Conservation (phyloP, 768 basidiomycete species). For the Kwoniella europaea region DNA sequence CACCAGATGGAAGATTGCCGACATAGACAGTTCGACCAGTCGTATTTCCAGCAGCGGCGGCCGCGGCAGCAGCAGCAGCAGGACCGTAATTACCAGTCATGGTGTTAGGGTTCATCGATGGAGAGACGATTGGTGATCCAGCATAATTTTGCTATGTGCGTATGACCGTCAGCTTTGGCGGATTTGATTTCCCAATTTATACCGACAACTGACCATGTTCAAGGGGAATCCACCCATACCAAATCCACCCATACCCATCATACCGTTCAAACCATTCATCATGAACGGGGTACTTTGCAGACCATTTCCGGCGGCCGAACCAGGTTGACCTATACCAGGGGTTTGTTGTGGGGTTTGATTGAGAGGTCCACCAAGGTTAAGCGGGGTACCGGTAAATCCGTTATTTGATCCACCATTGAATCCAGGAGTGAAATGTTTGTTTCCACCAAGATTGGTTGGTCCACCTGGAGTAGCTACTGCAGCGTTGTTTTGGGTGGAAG, state of each 20-base stretch:
- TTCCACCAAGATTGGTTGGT: conserved; percentile 10
- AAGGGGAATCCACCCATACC: conserved; percentile 40
- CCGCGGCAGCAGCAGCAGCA: conserved; percentile 79
- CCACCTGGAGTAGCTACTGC: conserved; percentile 17
- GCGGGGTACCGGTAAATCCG: conserved; percentile 22
- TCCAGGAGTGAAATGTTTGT: conserved; percentile 28
- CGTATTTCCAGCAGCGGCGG: conserved; percentile 63
- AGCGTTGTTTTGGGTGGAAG: conserved; percentile 8
- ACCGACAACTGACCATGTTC: conserved; percentile 40
- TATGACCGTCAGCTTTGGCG: too few species aligned
- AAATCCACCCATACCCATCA: conserved; percentile 41
- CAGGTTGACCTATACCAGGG: conserved; percentile 28
- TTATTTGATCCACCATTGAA: conserved; percentile 9
- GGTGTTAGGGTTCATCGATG: conserved; percentile 46
- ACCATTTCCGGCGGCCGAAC: conserved; percentile 23
- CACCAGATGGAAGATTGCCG: conserved; percentile 82
- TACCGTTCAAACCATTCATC: conserved; percentile 35
- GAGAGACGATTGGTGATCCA: conserved; percentile 37
- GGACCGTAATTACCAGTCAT: conserved; percentile 74
- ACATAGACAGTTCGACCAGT: conserved; percentile 93
- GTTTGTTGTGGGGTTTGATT: conserved; percentile 26
- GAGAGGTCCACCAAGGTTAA: conserved; percentile 30
- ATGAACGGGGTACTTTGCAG: conserved; percentile 24
- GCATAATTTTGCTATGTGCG: conserved; percentile 27
- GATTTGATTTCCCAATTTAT: too few species aligned